phyloP scores from a whole-genome alignment of 805 yeast species.

The Phaffomyces opuntiae region DNA sequence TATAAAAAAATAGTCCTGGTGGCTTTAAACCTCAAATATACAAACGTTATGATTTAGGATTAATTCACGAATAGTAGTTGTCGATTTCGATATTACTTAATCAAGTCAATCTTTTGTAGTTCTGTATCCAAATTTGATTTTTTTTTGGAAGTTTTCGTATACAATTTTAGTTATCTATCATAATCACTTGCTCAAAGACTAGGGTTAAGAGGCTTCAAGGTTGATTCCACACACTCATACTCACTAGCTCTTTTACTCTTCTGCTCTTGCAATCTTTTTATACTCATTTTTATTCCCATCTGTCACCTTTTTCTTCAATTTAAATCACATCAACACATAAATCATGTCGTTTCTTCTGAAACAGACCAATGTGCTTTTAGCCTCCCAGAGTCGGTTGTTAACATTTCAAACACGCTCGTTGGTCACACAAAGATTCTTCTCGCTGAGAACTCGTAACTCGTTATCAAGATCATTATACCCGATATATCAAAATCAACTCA shows the following conservation, averaged over 20 bases:
- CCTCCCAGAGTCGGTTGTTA: background rate
- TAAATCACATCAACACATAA: background rate
- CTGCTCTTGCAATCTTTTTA: too few relatives aligned
- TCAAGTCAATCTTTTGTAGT: too few relatives aligned
- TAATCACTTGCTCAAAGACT: too few relatives aligned
- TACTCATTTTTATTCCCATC: too few relatives aligned
- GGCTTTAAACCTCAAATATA: conserved; percentile 4
- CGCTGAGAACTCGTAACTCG: too few relatives aligned
- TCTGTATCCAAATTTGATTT: too few relatives aligned
- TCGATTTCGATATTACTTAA: background rate
- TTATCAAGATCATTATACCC: too few relatives aligned
- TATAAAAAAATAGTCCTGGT: conserved; percentile 1
- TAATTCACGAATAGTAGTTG: background rate
- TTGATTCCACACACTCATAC: too few relatives aligned
- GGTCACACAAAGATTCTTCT: background rate
- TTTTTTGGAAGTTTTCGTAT: background rate
- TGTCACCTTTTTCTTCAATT: too few relatives aligned
- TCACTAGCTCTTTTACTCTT: too few relatives aligned
- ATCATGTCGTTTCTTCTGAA: conserved; percentile 3
- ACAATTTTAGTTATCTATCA: background rate
- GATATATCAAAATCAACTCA: background rate
- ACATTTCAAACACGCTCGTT: background rate
- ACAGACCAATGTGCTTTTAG: background rate
- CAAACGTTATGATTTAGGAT: conserved; percentile 4
- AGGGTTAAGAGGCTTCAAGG: too few relatives aligned